Evolutionary conservation across 805 yeast species (phyloP).

Genomic region (Lachancea fermentati): DNA sequence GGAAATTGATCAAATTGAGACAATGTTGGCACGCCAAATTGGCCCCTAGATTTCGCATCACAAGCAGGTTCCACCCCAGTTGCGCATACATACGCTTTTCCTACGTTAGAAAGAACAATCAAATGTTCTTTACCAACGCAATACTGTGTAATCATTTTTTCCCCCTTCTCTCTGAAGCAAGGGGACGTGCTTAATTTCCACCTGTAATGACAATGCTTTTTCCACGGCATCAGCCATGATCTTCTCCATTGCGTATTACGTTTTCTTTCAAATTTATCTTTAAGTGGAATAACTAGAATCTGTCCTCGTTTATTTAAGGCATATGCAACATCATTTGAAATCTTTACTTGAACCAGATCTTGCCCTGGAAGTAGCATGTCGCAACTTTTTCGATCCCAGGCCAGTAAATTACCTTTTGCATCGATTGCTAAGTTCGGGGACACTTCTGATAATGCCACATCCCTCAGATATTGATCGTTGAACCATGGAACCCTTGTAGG

Average conservation of each 20-base stretch:
- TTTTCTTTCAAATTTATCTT: conserved; percentile 6
- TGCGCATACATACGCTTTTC: conserved; percentile 57
- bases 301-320: conserved; percentile 37
- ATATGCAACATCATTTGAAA: conserved; percentile 53
- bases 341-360: conserved; percentile 37
- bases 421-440: conserved; percentile 50
- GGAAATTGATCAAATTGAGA: conserved; percentile 63
- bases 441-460: conserved; percentile 43
- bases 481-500: conserved; percentile 63
- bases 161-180: conserved; percentile 36
- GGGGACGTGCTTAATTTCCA: conserved; percentile 19
- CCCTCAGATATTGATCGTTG: conserved; percentile 52
- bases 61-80: conserved; percentile 40
- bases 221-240: conserved; percentile 25
- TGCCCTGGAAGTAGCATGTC: conserved; percentile 41
- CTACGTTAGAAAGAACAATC: conserved; percentile 52
- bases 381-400: conserved; percentile 46
- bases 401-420: conserved; percentile 63
- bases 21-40: conserved; percentile 71
- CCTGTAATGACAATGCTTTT: conserved; percentile 15
- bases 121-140: conserved; percentile 65
- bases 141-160: conserved; percentile 44
- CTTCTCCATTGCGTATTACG: conserved; percentile 11
- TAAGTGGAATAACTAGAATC: conserved; percentile 32
- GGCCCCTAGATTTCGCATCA: conserved; percentile 57